Conservation (phyloP, 2,329 filamentous ascomycete species). For the Coccinonectria pachysandricola region DNA sequence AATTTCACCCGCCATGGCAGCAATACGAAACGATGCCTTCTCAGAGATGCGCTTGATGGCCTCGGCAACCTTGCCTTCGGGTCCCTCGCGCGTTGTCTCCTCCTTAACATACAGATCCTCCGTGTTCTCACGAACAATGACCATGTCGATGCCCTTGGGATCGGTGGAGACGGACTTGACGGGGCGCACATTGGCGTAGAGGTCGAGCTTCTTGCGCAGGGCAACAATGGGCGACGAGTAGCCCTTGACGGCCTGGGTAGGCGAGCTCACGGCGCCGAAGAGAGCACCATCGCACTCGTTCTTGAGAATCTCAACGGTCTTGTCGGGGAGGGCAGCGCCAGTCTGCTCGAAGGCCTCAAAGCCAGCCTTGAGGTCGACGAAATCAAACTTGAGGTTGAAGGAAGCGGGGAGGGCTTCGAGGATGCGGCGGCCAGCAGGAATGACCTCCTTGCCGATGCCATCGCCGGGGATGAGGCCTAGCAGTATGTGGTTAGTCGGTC, state of each 20-base stretch:
- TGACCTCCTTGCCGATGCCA: slow-evolving; percentile 97
- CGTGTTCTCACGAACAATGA: slow-evolving; percentile 97
- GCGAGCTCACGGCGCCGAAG: slow-evolving; percentile 92
- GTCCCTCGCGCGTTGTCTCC: slow-evolving; percentile 69
- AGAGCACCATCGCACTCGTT: slow-evolving; percentile 90
- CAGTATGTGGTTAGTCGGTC: slow-evolving; percentile 1
- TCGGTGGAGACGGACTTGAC: slow-evolving; percentile 72
- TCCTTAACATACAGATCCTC: slow-evolving; percentile 98
- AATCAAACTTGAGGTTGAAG: slow-evolving; percentile 87
- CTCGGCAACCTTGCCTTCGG: slow-evolving; percentile 80
- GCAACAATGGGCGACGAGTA: slow-evolving; percentile 97
- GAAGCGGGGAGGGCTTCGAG: slow-evolving; percentile 89
- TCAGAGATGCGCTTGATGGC: slow-evolving; percentile 96
- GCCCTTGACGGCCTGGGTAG: slow-evolving; percentile 78
- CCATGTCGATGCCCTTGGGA: slow-evolving; percentile 72
- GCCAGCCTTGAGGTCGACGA: slow-evolving; percentile 84
- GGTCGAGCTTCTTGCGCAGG: slow-evolving; percentile 84
- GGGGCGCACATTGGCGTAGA: slow-evolving; percentile 95
- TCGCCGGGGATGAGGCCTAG: slow-evolving; percentile 92
- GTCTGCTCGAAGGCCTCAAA: slow-evolving; percentile 90
- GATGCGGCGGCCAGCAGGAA: slow-evolving; percentile 82
- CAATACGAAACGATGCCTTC: slow-evolving; percentile 74
- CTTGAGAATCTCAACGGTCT: slow-evolving; percentile 81
- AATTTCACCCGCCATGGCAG: slow-evolving; percentile 89
- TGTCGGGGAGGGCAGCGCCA: slow-evolving; percentile 77